Conservation (phyloP, 148 eudicot genomes). For the Tetragonia tetragonoides region DNA sequence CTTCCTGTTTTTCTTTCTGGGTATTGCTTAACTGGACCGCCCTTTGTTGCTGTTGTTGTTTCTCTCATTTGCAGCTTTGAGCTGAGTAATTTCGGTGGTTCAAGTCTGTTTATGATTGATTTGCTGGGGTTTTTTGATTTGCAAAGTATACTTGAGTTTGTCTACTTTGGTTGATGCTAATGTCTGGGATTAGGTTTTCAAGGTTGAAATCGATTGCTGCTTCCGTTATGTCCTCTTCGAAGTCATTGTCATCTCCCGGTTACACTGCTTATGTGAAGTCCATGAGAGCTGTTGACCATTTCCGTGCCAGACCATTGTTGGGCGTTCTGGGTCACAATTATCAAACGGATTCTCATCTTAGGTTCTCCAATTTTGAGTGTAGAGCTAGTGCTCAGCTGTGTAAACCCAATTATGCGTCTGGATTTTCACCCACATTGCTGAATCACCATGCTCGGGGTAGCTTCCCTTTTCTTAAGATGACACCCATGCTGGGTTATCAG, state of each 20-base stretch:
- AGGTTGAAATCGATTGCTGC: conserved; percentile 39
- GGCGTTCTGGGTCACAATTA: conserved; percentile 29
- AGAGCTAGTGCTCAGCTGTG: conserved; percentile 20
- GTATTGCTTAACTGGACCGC: too few relatives aligned
- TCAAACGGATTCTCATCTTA: conserved; percentile 27
- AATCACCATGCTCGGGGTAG: conserved; percentile 25
- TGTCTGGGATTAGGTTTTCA: conserved; percentile 55
- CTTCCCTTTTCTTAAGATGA: conserved; percentile 33
- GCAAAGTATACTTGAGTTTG: background rate
- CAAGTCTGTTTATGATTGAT: background rate
- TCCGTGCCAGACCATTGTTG: conserved; percentile 33
- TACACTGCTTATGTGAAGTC: conserved; percentile 20
- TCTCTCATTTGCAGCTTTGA: background rate
- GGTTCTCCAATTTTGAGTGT: conserved; percentile 23
- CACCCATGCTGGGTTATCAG: conserved; percentile 34
- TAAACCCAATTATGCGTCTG: conserved; percentile 26
- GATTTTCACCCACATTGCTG: conserved; percentile 35
- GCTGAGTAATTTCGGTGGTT: background rate
- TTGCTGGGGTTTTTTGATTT: background rate
- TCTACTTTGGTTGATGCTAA: conserved; percentile 20
- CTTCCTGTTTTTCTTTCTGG: too few relatives aligned
- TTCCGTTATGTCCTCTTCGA: conserved; percentile 17
- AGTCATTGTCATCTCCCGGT: conserved; percentile 14
- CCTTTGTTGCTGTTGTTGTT: too few relatives aligned
- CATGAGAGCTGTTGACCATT: conserved; percentile 11